A percentile compares a stretch with the other conserved stretches of the same genome.
Evolutionary conservation across 2,329 filamentous ascomycete genomes (phyloP).

Genomic region (Aaosphaeria arxii): DNA sequence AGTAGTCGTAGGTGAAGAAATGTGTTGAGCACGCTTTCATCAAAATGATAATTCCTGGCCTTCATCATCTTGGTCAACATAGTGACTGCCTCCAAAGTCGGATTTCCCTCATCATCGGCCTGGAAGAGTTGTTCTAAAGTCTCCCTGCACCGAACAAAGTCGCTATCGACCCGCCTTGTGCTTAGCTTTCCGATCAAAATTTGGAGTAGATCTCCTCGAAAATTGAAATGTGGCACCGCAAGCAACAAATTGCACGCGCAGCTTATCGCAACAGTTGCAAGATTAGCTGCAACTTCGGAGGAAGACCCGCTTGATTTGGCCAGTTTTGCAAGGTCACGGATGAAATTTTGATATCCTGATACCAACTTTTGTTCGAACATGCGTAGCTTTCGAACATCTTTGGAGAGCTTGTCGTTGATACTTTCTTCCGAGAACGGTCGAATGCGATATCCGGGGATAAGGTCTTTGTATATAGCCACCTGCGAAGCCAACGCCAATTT

Average conservation of each 20-base stretch:
- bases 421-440: slow-evolving; percentile 74
- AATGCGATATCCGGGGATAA: slow-evolving; percentile 95
- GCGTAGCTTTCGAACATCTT: slow-evolving; percentile 80
- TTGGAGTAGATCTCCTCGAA: slow-evolving; percentile 80
- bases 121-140: slow-evolving; percentile 79
- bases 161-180: slow-evolving; percentile 65
- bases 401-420: slow-evolving; percentile 77
- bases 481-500: slow-evolving; percentile 86
- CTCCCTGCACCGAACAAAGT: slow-evolving; percentile 74
- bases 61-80: slow-evolving; percentile 95
- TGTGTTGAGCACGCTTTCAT: slow-evolving; percentile 84
- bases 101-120: slow-evolving; percentile 85
- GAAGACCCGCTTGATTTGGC: slow-evolving; percentile 55
- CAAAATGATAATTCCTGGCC: slow-evolving; percentile 73
- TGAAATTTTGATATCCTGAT: slow-evolving; percentile 77
- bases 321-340: slow-evolving; percentile 69
- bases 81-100: slow-evolving; percentile 81
- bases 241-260: slow-evolving; percentile 81
- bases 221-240: slow-evolving; percentile 95
- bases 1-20: slow-evolving; percentile 88
- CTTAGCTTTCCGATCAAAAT: slow-evolving; percentile 84
- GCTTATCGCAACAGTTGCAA: slow-evolving; percentile 75
- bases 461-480: slow-evolving; percentile 87
- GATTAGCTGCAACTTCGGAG: slow-evolving; percentile 34
- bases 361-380: slow-evolving; percentile 86